phyloP scores from a whole-genome alignment of 768 basidiomycete species.

The Hydnum rufescens region DNA sequence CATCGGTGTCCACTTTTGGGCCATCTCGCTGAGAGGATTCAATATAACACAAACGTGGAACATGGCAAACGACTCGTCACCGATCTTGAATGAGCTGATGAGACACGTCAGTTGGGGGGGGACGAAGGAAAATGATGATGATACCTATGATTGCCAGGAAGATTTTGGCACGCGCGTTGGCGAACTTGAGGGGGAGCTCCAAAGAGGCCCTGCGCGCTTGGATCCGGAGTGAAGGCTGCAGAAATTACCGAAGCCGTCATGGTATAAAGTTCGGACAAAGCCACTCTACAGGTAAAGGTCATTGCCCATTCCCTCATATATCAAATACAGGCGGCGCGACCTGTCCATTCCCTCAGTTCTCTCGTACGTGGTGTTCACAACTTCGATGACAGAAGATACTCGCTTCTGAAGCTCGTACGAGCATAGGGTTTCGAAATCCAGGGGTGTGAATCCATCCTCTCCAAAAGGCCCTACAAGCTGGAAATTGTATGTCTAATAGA shows the following conservation, averaged over 20 bases:
- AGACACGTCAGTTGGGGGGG: background rate
- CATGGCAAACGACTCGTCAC: conserved; percentile 44
- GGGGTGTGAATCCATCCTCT: conserved; percentile 34
- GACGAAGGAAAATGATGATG: background rate
- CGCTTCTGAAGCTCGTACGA: conserved; percentile 57
- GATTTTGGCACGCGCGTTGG: background rate
- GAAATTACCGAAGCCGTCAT: conserved; percentile 55
- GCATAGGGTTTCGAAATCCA: conserved; percentile 57
- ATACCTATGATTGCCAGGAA: background rate
- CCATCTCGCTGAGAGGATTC: conserved; percentile 68
- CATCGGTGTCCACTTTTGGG: conserved; percentile 76
- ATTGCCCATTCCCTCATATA: background rate
- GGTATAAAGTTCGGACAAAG: conserved; percentile 27
- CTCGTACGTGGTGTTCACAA: conserved; percentile 23
- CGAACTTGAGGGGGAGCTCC: conserved; percentile 30
- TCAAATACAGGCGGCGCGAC: background rate
- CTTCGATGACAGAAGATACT: conserved; percentile 43
- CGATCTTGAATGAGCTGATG: conserved; percentile 44
- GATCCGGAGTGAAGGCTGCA: conserved; percentile 49
- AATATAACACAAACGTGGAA: conserved; percentile 53
- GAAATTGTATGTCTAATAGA: background rate
- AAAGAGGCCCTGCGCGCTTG: conserved; percentile 51
- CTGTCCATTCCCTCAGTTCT: background rate
- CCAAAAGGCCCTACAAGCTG: conserved; percentile 65
- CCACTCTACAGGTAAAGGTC: background rate